Evolutionary conservation across 2,329 filamentous ascomycete genomes (phyloP).

Genomic region (Xylariaceae sp.): DNA sequence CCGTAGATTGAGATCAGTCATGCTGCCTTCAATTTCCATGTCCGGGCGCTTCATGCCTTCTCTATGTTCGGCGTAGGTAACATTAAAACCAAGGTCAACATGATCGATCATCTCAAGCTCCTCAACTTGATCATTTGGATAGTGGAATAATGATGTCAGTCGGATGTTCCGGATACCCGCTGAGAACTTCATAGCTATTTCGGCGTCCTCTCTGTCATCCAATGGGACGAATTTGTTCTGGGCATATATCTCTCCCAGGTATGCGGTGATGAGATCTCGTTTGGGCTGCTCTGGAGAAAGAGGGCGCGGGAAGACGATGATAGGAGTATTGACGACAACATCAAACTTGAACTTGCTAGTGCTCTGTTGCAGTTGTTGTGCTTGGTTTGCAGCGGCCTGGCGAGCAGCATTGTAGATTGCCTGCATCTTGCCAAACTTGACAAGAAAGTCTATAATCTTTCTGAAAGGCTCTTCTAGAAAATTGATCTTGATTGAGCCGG

Average conservation of each 20-base stretch:
- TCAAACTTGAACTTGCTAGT: slow-evolving; percentile 92
- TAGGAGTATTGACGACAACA: slow-evolving; percentile 88
- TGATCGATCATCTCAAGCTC: slow-evolving; percentile 96
- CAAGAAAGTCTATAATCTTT: slow-evolving; percentile 95
- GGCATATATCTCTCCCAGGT: slow-evolving; percentile 94
- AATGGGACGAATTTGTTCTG: slow-evolving; percentile 88
- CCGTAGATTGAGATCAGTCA: slow-evolving; percentile 89
- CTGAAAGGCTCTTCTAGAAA: slow-evolving; percentile 96
- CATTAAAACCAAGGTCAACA: slow-evolving; percentile 87
- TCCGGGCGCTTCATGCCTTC: slow-evolving; percentile 76
- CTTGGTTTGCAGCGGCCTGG: slow-evolving; percentile 89
- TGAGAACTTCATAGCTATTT: slow-evolving; percentile 82
- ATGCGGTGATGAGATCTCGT: slow-evolving; percentile 83
- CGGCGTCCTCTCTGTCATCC: slow-evolving; percentile 68
- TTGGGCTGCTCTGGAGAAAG: slow-evolving; percentile 65
- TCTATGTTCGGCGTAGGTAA: slow-evolving; percentile 87
- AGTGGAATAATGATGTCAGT: slow-evolving; percentile 85
- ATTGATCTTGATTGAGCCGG: slow-evolving; percentile 93
- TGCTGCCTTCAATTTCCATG: slow-evolving; percentile 81
- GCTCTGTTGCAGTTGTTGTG: slow-evolving; percentile 86
- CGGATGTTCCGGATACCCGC: slow-evolving; percentile 90
- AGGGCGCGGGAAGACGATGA: slow-evolving; percentile 85
- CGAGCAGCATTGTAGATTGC: slow-evolving; percentile 96
- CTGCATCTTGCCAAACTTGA: slow-evolving; percentile 99
- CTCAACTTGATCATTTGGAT: slow-evolving; percentile 66